Percentiles rank a stretch among this genome's conserved stretches.
Conservation (phyloP, 257 asterid species). For the Linderniella brevidens region DNA sequence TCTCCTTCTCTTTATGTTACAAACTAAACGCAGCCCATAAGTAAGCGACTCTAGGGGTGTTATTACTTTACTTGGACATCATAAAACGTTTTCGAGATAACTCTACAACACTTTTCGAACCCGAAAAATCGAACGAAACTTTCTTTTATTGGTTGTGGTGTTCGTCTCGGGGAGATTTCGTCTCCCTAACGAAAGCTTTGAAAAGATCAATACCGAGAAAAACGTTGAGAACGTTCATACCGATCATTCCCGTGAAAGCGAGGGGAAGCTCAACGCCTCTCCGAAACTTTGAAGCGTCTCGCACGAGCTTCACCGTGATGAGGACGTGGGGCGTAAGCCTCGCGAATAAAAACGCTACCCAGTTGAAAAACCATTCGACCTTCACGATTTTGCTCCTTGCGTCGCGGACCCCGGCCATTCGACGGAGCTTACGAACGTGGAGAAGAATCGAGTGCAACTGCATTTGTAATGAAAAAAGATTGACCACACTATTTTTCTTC, state of each 20-base stretch:
- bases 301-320: slow-evolving; percentile 49
- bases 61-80: too few relatives aligned
- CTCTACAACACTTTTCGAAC: too few relatives aligned
- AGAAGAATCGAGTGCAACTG: slow-evolving; percentile 63
- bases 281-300: slow-evolving; percentile 60
- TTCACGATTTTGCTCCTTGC: slow-evolving; percentile 36
- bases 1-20: too few relatives aligned
- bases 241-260: slow-evolving; percentile 77
- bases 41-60: too few relatives aligned
- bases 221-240: slow-evolving; percentile 65
- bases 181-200: slow-evolving; percentile 48
- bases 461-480: slow-evolving; percentile 12
- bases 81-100: too few relatives aligned
- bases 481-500: not conserved
- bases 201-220: slow-evolving; percentile 60
- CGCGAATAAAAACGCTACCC: slow-evolving; percentile 39
- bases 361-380: slow-evolving; percentile 77
- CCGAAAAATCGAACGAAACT: too few relatives aligned
- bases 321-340: slow-evolving; percentile 51
- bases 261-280: slow-evolving; percentile 74
- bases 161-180: slow-evolving; percentile 5
- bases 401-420: slow-evolving; percentile 73
- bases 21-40: too few relatives aligned
- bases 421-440: slow-evolving; percentile 51
- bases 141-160: too few relatives aligned